phyloP scores from a whole-genome alignment of 2,329 filamentous ascomycete genomes.

The Tolypocladium guangdongense region DNA sequence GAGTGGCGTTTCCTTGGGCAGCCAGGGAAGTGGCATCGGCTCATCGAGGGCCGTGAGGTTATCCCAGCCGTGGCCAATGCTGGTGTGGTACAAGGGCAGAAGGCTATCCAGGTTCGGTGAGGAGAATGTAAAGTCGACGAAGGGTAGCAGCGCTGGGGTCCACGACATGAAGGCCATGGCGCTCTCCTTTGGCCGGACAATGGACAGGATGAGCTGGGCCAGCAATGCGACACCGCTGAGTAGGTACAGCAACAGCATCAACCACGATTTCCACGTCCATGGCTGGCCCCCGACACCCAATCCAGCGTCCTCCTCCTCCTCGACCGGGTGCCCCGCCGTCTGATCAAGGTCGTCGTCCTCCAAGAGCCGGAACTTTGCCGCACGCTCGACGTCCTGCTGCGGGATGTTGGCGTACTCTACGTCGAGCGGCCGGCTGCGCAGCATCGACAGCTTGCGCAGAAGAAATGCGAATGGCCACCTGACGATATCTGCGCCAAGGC shows the following conservation, averaged over 20 bases:
- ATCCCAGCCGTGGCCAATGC: constrained; percentile 14
- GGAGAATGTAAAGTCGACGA: constrained; percentile 20
- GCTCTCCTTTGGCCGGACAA: constrained; percentile 16
- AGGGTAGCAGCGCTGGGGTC: constrained; percentile 20
- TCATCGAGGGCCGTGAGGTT: constrained; percentile 16
- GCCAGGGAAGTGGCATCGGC: constrained; percentile 12
- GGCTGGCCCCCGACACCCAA: too few relatives aligned
- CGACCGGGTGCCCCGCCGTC: neutral
- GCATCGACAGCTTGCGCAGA: neutral
- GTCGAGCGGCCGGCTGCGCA: neutral
- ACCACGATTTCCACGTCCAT: neutral
- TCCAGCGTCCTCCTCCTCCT: neutral
- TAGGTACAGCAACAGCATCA: constrained; percentile 5
- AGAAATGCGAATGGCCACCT: constrained; percentile 11
- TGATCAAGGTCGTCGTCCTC: constrained; percentile 2
- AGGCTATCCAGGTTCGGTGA: constrained; percentile 15
- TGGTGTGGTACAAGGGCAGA: constrained; percentile 9
- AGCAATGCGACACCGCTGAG: constrained; percentile 7
- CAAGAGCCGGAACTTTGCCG: constrained; percentile 1
- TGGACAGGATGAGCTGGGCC: constrained; percentile 9
- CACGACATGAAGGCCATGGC: constrained; percentile 24
- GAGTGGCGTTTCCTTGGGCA: constrained; percentile 12
- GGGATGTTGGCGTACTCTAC: constrained; percentile 11
- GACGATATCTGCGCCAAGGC: constrained; percentile 14
- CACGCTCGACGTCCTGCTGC: constrained; percentile 13